These are phyloP conservation scores for Apiospora malaysiana DNA, from an alignment of 2,329 filamentous ascomycete genomes.

Conservation along the genomic window DNA sequence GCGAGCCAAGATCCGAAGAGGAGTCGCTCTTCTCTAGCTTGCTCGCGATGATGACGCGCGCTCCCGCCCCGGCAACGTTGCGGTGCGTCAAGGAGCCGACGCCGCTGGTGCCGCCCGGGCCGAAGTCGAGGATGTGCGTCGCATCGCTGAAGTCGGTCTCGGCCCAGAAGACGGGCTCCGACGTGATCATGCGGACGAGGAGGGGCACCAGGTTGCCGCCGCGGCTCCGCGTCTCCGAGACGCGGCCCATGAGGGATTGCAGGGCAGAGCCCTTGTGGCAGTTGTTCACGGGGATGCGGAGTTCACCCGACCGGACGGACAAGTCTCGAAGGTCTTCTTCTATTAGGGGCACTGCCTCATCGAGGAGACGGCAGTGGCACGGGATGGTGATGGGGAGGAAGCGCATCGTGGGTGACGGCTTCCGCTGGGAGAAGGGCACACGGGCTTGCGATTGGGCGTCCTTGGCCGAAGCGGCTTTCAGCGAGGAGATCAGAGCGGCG, in stretches of 20 bases:
- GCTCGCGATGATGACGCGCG: conserved; percentile 36
- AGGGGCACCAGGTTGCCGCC: conserved; percentile 30
- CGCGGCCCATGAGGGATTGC: conserved; percentile 36
- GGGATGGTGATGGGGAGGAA: conserved; percentile 49
- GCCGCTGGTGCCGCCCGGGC: conserved; percentile 37
- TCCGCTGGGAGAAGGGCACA: conserved; percentile 41
- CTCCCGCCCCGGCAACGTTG: conserved; percentile 39
- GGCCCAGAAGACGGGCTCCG: conserved; percentile 36
- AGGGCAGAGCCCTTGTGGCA: conserved; percentile 30
- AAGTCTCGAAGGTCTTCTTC: conserved; percentile 31
- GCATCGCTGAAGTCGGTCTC: conserved; percentile 33
- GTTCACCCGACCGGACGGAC: conserved; percentile 45
- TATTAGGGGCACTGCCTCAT: conserved; percentile 31
- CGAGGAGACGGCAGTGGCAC: conserved; percentile 46
- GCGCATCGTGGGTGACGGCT: conserved; percentile 30
- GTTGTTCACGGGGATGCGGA: conserved; percentile 45
- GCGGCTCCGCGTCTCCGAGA: conserved; percentile 16
- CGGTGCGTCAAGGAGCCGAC: conserved; percentile 37
- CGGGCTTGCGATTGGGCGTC: conserved; percentile 34
- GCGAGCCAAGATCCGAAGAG: conserved; percentile 32
- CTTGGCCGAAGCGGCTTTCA: conserved; percentile 32
- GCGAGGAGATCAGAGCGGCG: conserved; percentile 28
- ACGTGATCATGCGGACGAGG: conserved; percentile 36
- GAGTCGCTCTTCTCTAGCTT: conserved; percentile 28
- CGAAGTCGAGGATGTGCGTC: conserved; percentile 43